Percentiles rank a stretch among this genome's conserved stretches.
These are phyloP conservation scores for Naganishia friedmannii DNA, from an alignment of 768 basidiomycete species.

Conservation along the genomic window DNA sequence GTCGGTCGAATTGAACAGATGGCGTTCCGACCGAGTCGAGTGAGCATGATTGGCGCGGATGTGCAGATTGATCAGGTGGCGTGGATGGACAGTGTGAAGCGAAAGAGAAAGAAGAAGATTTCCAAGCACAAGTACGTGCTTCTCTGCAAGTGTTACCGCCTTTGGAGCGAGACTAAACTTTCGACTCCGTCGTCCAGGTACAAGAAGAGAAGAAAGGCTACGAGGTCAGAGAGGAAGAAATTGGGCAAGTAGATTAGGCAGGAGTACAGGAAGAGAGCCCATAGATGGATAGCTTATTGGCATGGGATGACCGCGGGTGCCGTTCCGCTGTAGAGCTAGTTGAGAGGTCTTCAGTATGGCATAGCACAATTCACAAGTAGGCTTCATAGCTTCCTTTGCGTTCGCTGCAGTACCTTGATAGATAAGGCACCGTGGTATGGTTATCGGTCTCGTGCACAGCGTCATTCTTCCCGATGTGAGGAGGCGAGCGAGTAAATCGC, in stretches of 20 bases:
- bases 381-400: background rate
- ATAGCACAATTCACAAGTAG: background rate
- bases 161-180: constrained; percentile 9
- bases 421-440: no score
- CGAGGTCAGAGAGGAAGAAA: constrained; percentile 41
- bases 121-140: constrained; percentile 86
- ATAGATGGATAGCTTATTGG: background rate
- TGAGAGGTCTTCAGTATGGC: background rate
- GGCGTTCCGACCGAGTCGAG: constrained; percentile 15
- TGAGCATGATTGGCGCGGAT: constrained; percentile 8
- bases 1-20: constrained; percentile 7
- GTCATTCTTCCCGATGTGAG: no score
- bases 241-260: constrained; percentile 36
- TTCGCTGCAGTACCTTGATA: background rate
- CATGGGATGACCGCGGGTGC: background rate
- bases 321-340: background rate
- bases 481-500: no score
- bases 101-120: constrained; percentile 71
- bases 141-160: constrained; percentile 19
- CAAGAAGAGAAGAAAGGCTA: constrained; percentile 76
- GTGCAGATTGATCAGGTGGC: constrained; percentile 20
- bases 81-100: constrained; percentile 50
- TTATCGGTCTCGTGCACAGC: no score
- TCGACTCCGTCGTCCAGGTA: constrained; percentile 57
- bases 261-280: background rate